Evolutionary conservation across 768 basidiomycete species (phyloP).

Genomic region (Tricholoma terreum): DNA sequence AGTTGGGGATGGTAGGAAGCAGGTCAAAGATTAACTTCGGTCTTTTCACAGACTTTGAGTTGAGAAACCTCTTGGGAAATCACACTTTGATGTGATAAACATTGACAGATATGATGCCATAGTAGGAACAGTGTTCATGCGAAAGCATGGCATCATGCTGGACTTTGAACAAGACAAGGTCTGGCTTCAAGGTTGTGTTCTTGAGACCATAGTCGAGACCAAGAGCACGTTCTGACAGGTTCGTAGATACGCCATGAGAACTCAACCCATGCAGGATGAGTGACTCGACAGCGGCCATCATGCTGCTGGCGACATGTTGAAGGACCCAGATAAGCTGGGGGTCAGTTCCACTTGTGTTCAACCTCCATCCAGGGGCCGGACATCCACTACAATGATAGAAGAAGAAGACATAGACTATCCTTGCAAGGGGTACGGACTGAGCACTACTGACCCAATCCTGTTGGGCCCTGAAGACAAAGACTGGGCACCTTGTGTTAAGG

Average conservation of each 20-base stretch:
- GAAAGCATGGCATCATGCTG: no score
- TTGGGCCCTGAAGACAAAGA: neutral
- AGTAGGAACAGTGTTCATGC: no score
- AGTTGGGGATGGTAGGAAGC: no score
- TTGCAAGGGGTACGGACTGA: no score
- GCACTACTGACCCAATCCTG: neutral
- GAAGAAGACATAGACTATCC: neutral
- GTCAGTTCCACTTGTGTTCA: neutral
- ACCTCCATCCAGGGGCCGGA: neutral
- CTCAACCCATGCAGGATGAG: neutral
- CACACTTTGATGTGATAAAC: no score
- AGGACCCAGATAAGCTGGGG: neutral
- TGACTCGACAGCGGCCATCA: neutral
- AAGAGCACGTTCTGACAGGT: neutral
- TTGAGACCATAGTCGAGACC: neutral
- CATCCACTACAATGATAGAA: neutral
- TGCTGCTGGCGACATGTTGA: neutral
- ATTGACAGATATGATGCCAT: no score
- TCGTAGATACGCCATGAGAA: neutral
- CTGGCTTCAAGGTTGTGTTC: neutral
- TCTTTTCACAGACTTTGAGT: no score
- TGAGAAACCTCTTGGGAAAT: no score
- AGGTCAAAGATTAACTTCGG: no score
- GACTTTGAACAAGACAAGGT: neutral
- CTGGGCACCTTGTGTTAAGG: neutral